Percentiles rank a stretch among this genome's conserved stretches.
These are phyloP conservation scores for Cornus suecica DNA, from an alignment of 148 eudicot genomes.

Conservation along the genomic window DNA sequence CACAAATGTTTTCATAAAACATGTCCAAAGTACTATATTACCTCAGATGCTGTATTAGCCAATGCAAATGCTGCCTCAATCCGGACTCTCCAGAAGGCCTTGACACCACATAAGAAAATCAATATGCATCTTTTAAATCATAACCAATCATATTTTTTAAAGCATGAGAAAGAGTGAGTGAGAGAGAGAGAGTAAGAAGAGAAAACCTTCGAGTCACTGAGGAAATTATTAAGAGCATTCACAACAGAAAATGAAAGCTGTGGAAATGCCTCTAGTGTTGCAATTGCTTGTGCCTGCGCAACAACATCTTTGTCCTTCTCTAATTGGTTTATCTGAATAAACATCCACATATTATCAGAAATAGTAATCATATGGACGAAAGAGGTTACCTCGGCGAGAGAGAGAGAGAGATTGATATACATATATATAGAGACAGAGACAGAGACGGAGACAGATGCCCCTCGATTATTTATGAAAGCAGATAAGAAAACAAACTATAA, in stretches of 20 bases:
- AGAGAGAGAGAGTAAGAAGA: background rate
- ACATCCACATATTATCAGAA: background rate
- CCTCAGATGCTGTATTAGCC: constrained; percentile 86
- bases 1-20: background rate
- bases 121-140: background rate
- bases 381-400: background rate
- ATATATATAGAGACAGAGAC: background rate
- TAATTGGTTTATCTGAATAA: constrained; percentile 75
- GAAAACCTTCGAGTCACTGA: constrained; percentile 74
- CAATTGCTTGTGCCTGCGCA: constrained; percentile 92
- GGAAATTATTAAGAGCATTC: constrained; percentile 66
- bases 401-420: too few species aligned
- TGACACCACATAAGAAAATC: constrained; percentile 8
- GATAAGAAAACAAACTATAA: background rate
- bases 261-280: constrained; percentile 63
- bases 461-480: background rate
- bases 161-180: background rate
- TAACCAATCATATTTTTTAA: background rate
- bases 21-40: constrained; percentile 25
- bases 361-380: background rate
- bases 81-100: constrained; percentile 97
- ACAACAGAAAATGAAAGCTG: constrained; percentile 67
- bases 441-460: background rate
- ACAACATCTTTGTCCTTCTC: constrained; percentile 99
- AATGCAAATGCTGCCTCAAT: constrained; percentile 92